phyloP scores from a whole-genome alignment of 306 rosid genomes.

The Lablab purpureus region DNA sequence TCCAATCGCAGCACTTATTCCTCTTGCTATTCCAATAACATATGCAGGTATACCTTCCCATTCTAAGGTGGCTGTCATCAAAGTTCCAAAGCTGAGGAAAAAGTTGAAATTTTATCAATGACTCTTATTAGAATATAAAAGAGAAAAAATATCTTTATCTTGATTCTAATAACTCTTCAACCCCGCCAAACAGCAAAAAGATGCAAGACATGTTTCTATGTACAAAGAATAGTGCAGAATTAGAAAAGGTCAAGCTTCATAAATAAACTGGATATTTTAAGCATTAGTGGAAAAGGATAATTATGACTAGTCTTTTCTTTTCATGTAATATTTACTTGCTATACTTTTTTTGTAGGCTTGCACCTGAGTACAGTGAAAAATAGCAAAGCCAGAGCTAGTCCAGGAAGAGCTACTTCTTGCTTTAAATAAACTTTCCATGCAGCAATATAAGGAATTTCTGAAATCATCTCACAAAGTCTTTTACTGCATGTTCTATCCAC shows the following conservation, averaged over 20 bases:
- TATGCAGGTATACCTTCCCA: slow-evolving; percentile 89
- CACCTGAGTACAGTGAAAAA: slow-evolving; percentile 92
- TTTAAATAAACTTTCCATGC: slow-evolving; percentile 79
- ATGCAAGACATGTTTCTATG: slow-evolving; percentile 14
- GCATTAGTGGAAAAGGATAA: slow-evolving; percentile 18
- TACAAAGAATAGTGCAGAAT: not conserved
- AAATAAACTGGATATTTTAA: not conserved
- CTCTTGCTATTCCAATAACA: slow-evolving; percentile 77
- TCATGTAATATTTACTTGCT: slow-evolving; percentile 15
- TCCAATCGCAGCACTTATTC: slow-evolving; percentile 78
- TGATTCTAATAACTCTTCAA: not conserved
- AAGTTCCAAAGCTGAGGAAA: slow-evolving; percentile 79
- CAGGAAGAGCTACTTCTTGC: slow-evolving; percentile 86
- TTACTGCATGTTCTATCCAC: slow-evolving; percentile 43
- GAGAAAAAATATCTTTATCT: too few relatives aligned
- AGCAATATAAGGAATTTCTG: slow-evolving; percentile 59
- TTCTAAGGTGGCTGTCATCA: slow-evolving; percentile 94
- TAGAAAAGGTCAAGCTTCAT: not conserved
- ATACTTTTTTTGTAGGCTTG: slow-evolving; percentile 5
- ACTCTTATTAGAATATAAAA: not conserved
- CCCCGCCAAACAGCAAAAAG: not conserved
- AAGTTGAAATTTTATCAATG: slow-evolving; percentile 35
- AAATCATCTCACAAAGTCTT: slow-evolving; percentile 44
- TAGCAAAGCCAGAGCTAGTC: slow-evolving; percentile 79
- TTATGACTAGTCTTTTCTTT: not conserved